These are phyloP conservation scores for Avena atlantica DNA, from an alignment of 176 grass and related monocot genomes.

Conservation along the genomic window DNA sequence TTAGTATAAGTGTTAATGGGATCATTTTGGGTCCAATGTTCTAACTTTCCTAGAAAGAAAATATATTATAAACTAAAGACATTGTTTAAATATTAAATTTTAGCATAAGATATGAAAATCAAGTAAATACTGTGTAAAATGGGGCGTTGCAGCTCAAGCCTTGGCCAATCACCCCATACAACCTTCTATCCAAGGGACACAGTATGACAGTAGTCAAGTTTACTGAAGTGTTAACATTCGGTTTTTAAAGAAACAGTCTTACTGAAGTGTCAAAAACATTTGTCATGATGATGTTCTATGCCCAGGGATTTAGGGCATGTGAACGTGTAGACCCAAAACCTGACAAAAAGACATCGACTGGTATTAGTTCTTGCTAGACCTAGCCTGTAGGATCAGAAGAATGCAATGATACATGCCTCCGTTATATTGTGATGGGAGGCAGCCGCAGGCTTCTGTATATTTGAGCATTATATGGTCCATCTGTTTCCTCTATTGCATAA, in stretches of 20 bases:
- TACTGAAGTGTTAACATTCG: not conserved
- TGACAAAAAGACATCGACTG: conserved; percentile 4
- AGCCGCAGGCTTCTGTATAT: not conserved
- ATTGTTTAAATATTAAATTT: not conserved
- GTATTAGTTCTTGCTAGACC: not conserved
- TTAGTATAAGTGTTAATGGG: not conserved
- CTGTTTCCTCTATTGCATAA: conserved; percentile 8
- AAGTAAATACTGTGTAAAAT: not conserved
- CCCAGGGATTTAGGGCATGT: not conserved
- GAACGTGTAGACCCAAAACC: not conserved
- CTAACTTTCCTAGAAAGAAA: conserved; percentile 16
- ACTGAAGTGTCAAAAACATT: not conserved
- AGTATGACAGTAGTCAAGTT: not conserved
- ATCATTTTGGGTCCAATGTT: not conserved
- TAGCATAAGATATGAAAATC: not conserved
- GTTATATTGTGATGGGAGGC: conserved; percentile 1
- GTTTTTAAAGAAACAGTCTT: not conserved
- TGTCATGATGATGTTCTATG: not conserved
- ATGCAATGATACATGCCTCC: not conserved
- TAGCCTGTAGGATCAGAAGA: conserved; percentile 5
- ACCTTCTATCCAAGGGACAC: not conserved
- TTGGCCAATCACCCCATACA: not conserved
- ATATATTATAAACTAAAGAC: not conserved
- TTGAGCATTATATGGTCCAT: conserved; percentile 14
- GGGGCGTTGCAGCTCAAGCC: not conserved